phyloP scores from a whole-genome alignment of 352 stramenopile genomes.

The Globisporangium apiculatum region DNA sequence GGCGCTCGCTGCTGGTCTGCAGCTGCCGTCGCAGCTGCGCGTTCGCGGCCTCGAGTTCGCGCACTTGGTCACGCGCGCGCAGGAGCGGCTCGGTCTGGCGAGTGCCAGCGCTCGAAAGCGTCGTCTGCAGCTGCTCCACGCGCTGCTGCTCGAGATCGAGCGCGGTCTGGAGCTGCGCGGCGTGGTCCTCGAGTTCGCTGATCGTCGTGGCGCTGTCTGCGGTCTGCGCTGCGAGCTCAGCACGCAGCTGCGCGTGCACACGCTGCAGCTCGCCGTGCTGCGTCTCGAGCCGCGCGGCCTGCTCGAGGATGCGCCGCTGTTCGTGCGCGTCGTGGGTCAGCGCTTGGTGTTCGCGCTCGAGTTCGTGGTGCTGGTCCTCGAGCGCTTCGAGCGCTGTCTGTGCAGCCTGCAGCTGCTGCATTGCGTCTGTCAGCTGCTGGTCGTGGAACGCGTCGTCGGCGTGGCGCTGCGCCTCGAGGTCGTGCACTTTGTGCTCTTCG shows the following conservation, averaged over 20 bases:
- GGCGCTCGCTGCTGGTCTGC: slow-evolving; percentile 28
- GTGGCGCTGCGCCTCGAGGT: slow-evolving; percentile 27
- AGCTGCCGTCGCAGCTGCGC: slow-evolving; percentile 27
- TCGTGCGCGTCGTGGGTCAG: slow-evolving; percentile 23
- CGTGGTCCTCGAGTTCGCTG: slow-evolving; percentile 38
- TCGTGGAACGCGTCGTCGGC: slow-evolving; percentile 19
- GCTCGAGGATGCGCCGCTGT: slow-evolving; percentile 11
- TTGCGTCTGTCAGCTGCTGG: slow-evolving; percentile 18
- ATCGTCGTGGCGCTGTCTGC: slow-evolving; percentile 26
- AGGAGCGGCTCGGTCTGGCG: slow-evolving; percentile 14
- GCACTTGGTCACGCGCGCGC: slow-evolving; percentile 15
- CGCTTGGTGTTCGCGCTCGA: slow-evolving; percentile 41
- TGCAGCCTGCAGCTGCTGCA: slow-evolving; percentile 23
- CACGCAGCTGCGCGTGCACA: slow-evolving; percentile 32
- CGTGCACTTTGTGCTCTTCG: slow-evolving; percentile 32
- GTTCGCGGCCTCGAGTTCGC: slow-evolving; percentile 27
- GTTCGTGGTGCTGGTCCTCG: slow-evolving; percentile 21
- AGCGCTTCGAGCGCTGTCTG: slow-evolving; percentile 16
- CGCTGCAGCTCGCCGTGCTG: slow-evolving; percentile 24
- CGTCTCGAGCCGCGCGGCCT: slow-evolving; percentile 16
- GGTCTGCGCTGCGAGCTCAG: slow-evolving; percentile 18
- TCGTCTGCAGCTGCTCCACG: slow-evolving; percentile 5
- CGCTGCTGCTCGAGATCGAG: slow-evolving; percentile 47
- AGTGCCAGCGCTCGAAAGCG: slow-evolving; percentile 2
- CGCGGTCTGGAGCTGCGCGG: slow-evolving; percentile 50